Base-by-base conservation (phyloP, 495 filamentous ascomycete genomes). In the Peziza echinospora region DNA sequence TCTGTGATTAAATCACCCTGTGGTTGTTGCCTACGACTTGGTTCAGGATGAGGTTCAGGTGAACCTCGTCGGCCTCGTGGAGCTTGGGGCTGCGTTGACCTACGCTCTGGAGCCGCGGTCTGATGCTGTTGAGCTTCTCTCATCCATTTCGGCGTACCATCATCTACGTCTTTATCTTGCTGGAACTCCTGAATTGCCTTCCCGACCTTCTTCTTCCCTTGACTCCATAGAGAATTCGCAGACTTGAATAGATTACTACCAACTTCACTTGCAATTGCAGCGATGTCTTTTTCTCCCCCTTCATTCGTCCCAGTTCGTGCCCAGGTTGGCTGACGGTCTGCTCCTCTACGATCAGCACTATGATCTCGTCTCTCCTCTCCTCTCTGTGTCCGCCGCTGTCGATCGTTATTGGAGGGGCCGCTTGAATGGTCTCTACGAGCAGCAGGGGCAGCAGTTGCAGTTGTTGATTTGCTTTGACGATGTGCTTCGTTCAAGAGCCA, bases 91-190 rank as follows among this genome's bases (percentile, higher is more conserved):
- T n/a, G n/a, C n/a, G n/a, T n/a, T n/a, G n/a, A n/a, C 16, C 26
- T 49, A 9, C 47, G 21, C 41, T 17, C 2, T n/a, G 3, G 10
- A 45, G 37, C 1, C 26, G 46, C 21, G 48, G 41, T 10, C 21
- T 50, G 42, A 41, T 45, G 56, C 41, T 44, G 53, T 23, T 47
- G 44, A 3, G 71, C 66, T 45, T 83, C 80, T 53, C 75, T 72
- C 87, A 97, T 92, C 89, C 89, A 97, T 53, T 82, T 87, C 1
- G 89, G 89, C 57, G 93, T 82, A 56, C 60, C 83, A 1, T 82
- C 67, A 41, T 71, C 67, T 43, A 43, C 48, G 1, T 41, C 49
- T 11, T 50, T 49, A n/a, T 81, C 78, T 1, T 69, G 60, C 53
- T 93, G 86, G 51, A 94, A 79, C 17, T 97, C 89, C 13, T 82